A percentile compares a stretch with the other conserved stretches of the same genome.
Conservation (phyloP, 208 protist genomes). For the Histomonas meleagridis region DNA sequence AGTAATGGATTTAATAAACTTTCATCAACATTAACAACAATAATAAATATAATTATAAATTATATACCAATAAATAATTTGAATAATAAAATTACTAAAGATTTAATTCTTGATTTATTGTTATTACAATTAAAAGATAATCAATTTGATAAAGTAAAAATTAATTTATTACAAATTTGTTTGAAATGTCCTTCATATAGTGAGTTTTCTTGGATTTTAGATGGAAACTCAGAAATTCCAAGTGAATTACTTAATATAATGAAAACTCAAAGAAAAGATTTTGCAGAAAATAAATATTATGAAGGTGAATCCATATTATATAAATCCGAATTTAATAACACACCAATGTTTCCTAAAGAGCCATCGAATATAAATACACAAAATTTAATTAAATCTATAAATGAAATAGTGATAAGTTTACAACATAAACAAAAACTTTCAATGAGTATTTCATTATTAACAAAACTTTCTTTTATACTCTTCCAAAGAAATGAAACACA, state of each 20-base stretch:
- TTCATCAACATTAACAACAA: neutral
- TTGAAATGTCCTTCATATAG: no score
- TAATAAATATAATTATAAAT: neutral
- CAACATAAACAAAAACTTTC: conserved; percentile 24
- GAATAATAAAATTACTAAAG: neutral
- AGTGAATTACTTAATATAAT: no score
- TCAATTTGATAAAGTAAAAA: neutral
- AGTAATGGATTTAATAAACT: neutral
- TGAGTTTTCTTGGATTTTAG: neutral
- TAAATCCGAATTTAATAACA: neutral
- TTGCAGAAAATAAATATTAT: neutral
- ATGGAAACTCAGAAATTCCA: neutral
- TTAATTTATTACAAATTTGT: neutral
- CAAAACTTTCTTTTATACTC: neutral
- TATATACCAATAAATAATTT: neutral
- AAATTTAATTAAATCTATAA: neutral
- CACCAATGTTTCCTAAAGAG: neutral
- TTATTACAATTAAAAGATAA: neutral
- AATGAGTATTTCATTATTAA: neutral
- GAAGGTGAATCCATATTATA: neutral
- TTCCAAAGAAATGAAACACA: neutral
- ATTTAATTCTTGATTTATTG: neutral
- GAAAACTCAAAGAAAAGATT: neutral
- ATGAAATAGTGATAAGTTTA: neutral
- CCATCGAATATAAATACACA: neutral